phyloP scores from a whole-genome alignment of 257 asterid genomes.

The Buddleja alternifolia region DNA sequence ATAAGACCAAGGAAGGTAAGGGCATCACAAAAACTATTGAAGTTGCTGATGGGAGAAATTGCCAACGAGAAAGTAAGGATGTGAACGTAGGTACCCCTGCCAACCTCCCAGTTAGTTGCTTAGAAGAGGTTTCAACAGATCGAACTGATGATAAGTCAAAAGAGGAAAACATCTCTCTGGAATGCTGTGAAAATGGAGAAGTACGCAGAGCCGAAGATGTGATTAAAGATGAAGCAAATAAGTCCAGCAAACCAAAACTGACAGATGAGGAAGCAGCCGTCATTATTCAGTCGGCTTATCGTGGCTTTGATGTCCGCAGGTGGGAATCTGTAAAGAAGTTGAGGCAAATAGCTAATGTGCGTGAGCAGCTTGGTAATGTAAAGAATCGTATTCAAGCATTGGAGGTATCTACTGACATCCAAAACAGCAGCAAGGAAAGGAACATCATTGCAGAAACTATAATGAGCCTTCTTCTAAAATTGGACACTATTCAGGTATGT shows the following conservation, averaged over 20 bases:
- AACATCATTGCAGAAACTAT: slow-evolving; percentile 47
- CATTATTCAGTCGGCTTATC: slow-evolving; percentile 68
- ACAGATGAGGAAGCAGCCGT: slow-evolving; percentile 69
- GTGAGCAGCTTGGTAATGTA: slow-evolving; percentile 45
- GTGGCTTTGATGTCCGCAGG: slow-evolving; percentile 65
- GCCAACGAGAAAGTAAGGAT: slow-evolving; percentile 19
- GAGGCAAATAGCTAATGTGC: slow-evolving; percentile 56
- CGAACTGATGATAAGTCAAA: slow-evolving; percentile 16
- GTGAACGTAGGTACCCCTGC: not conserved
- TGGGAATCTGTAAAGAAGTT: slow-evolving; percentile 70
- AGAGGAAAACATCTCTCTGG: slow-evolving; percentile 12
- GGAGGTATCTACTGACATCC: slow-evolving; percentile 42
- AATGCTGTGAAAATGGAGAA: slow-evolving; percentile 20
- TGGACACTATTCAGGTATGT: slow-evolving; percentile 72
- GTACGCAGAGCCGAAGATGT: slow-evolving; percentile 5
- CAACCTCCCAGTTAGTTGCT: not conserved
- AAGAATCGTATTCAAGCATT: slow-evolving; percentile 43
- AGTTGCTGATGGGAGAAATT: slow-evolving; percentile 41
- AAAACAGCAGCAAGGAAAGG: slow-evolving; percentile 40
- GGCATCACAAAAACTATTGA: slow-evolving; percentile 33
- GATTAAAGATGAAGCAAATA: slow-evolving; percentile 21
- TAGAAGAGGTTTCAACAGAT: not conserved
- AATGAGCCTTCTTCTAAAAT: slow-evolving; percentile 66
- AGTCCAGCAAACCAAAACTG: slow-evolving; percentile 17
- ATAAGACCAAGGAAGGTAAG: slow-evolving; percentile 32